Evolutionary conservation across 164 flowering plant species (phyloP).

Genomic region (Berberis vulgaris): DNA sequence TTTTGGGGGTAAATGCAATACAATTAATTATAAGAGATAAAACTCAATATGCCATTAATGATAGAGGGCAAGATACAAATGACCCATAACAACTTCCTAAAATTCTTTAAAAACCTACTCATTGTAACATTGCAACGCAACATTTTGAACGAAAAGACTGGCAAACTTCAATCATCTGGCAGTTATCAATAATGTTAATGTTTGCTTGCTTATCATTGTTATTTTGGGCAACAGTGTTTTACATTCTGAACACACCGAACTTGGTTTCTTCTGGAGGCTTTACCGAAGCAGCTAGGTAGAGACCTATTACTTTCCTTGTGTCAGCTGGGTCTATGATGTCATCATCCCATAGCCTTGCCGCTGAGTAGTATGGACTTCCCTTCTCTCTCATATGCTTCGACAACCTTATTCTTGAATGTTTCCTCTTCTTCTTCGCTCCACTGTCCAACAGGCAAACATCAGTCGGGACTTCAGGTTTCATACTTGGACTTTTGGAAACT

Average conservation of each 20-base stretch:
- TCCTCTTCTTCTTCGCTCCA: constrained; percentile 88
- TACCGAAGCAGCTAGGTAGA: constrained; percentile 67
- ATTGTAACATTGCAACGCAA: too few relatives aligned
- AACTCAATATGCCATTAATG: too few relatives aligned
- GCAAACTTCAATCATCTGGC: neutral
- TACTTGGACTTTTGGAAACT: neutral
- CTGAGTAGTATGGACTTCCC: constrained; percentile 79
- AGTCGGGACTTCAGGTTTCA: neutral
- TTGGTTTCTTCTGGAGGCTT: constrained; percentile 60
- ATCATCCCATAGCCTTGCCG: constrained; percentile 96
- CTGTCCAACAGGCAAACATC: constrained; percentile 24
- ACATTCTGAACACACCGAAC: constrained; percentile 97
- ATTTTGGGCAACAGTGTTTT: constrained; percentile 8
- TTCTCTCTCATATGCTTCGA: constrained; percentile 81
- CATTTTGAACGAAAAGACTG: too few relatives aligned
- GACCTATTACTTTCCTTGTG: constrained; percentile 68
- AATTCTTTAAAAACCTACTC: too few relatives aligned
- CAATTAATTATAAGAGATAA: too few relatives aligned
- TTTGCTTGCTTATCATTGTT: neutral
- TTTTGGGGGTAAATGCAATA: too few relatives aligned
- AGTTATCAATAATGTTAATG: neutral
- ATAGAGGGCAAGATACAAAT: too few relatives aligned
- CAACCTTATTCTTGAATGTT: constrained; percentile 59
- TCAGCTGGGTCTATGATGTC: constrained; percentile 95
- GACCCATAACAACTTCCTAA: too few relatives aligned